These are phyloP conservation scores for Trichoderma lentiforme DNA, from an alignment of 2,329 filamentous ascomycete species.

Conservation along the genomic window DNA sequence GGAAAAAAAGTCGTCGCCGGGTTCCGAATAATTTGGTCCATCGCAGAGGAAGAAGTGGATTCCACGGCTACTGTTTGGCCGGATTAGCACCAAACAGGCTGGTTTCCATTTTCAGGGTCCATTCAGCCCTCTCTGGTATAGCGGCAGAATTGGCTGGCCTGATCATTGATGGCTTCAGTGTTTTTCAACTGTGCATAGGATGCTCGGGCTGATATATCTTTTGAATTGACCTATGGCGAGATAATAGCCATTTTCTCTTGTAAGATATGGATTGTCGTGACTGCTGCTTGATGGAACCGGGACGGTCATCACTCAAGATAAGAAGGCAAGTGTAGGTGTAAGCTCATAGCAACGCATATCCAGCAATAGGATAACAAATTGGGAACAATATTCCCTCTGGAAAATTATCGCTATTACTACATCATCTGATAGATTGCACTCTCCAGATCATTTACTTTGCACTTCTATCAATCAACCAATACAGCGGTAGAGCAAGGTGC, in stretches of 20 bases:
- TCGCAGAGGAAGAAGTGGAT: constrained; percentile 2
- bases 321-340: neutral
- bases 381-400: neutral
- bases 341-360: neutral
- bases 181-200: neutral
- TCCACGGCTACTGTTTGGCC: neutral
- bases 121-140: constrained; percentile 8
- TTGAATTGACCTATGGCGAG: neutral
- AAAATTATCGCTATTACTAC: neutral
- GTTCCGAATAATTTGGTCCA: neutral
- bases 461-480: too few relatives aligned
- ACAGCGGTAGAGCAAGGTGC: neutral
- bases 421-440: neutral
- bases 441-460: neutral
- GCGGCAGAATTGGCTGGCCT: neutral
- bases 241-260: too few relatives aligned
- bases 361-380: neutral
- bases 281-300: neutral
- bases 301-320: neutral
- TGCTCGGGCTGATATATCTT: neutral
- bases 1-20: neutral
- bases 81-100: neutral
- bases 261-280: too few relatives aligned
- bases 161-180: neutral
- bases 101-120: neutral